Base-by-base conservation (phyloP, 352 stramenopile species). In the Globisporangium lucens region DNA sequence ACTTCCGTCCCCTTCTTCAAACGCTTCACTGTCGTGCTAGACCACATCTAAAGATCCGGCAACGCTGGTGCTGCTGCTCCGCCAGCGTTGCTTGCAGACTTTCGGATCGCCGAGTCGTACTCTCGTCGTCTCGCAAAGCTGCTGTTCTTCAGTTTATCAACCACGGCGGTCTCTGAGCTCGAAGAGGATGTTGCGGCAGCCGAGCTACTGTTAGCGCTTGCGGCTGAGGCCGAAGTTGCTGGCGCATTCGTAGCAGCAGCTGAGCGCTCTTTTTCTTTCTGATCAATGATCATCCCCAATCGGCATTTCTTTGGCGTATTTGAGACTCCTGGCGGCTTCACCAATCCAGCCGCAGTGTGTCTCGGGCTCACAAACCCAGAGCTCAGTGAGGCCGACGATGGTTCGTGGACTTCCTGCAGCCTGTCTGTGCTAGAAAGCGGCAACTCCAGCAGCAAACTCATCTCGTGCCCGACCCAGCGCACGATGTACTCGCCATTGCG, bases 391-490 rank as follows among this genome's bases (percentile, higher is more conserved):
- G 72, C 73, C 2, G 56, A 53, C 2, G 75, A 66, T 1, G 74
- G 68, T 22, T 75, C 67, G 38, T 85, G 76, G 8, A 61, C 76
- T 69, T 87, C 79, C 36, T 86, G 71, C 3, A 83, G 47, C 46
- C 87, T 87, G 58, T 89, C 77, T 7, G 64, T 52, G 53, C 58
- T 72, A n/a, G 77, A 60, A 6, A 69, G 63, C 3, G 85, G 79
- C 27, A 94, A 63, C 56, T 94, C 85, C 33, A 94, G 67, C 46
- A 94, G 67, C 69, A 94, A 61, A 76, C 85, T 94, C 72, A 84
- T 92, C 66, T 94, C 85, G 66, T 94, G 83, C 24, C 85, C 85
- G 15, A 94, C 85, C 85, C 85, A 94, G 7, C 85, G 82, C 24
- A 94, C 78, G 38, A 92, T 89, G 65, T 93, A 90, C 69, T 94